Percentiles rank a stretch among this genome's conserved stretches.
phyloP scores from a whole-genome alignment of 352 stramenopile genomes.

The Saprolegnia diclina region DNA sequence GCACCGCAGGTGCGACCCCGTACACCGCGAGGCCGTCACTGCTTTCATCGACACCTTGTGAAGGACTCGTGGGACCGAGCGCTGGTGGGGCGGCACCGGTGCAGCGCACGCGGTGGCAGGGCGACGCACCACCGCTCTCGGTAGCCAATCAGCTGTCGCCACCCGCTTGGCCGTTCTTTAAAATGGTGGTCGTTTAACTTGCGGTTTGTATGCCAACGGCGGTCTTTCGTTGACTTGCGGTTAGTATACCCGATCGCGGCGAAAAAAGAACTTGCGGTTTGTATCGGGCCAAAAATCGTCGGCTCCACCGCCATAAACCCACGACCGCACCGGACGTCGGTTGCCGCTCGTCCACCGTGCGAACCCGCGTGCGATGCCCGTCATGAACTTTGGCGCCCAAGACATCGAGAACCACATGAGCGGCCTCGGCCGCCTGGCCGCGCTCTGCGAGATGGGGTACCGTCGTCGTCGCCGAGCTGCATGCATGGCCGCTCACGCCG shows the following conservation, averaged over 20 bases:
- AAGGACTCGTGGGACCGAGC: too few relatives aligned
- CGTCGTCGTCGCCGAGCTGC: background rate
- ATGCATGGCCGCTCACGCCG: background rate
- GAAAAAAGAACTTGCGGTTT: conserved; percentile 15
- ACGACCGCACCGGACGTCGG: background rate
- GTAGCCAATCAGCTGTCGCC: conserved; percentile 6
- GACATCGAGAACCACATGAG: conserved; percentile 7
- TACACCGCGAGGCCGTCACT: too few relatives aligned
- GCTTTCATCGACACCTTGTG: too few relatives aligned
- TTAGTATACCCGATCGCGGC: conserved; percentile 4
- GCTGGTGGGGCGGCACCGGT: too few relatives aligned
- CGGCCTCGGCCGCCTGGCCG: conserved; percentile 10
- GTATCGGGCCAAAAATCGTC: conserved; percentile 1
- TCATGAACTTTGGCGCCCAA: conserved; percentile 22
- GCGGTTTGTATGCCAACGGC: conserved; percentile 14
- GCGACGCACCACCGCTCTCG: background rate
- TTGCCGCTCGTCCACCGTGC: background rate
- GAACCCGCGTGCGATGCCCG: conserved; percentile 5
- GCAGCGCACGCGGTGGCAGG: background rate
- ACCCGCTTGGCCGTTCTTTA: conserved; percentile 1
- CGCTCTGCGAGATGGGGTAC: conserved; percentile 21
- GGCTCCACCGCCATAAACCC: conserved; percentile 5
- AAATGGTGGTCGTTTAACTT: conserved; percentile 10
- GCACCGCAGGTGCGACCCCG: too few relatives aligned
- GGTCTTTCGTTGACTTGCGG: background rate